phyloP scores from a whole-genome alignment of 306 rosid genomes.

The Cucumis cinereus region DNA sequence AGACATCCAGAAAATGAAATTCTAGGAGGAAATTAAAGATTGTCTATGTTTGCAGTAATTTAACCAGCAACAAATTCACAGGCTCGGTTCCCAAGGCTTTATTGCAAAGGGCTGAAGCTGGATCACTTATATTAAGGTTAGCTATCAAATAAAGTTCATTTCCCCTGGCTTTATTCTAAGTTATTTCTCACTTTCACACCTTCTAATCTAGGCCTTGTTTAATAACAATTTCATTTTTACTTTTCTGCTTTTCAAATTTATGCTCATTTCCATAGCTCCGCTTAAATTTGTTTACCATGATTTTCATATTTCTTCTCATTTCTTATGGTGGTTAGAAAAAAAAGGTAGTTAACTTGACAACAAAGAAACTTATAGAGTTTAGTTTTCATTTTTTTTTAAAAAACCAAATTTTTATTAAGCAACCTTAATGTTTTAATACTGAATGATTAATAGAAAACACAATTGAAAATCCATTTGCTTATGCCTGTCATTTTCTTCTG shows the following conservation, averaged over 20 bases:
- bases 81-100: conserved; percentile 16
- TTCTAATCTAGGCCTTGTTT: not conserved
- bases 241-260: too few relatives aligned
- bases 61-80: conserved; percentile 12
- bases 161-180: not conserved
- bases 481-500: not conserved
- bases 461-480: not conserved
- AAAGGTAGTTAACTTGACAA: not conserved
- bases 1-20: not conserved
- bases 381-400: not conserved
- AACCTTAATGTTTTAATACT: not conserved
- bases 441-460: not conserved
- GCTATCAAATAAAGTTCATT: not conserved
- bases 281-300: not conserved
- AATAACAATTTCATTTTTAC: too few relatives aligned
- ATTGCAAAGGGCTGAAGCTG: not conserved
- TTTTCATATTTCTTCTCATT: too few relatives aligned
- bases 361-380: not conserved
- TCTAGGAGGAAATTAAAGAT: not conserved
- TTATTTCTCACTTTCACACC: not conserved
- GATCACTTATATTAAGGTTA: conserved; percentile 1
- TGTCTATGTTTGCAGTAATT: not conserved
- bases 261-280: not conserved
- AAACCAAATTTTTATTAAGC: too few relatives aligned
- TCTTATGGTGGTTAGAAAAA: too few relatives aligned